Evolutionary conservation across 164 flowering plant genomes (phyloP).

Genomic region (Cinnamomum chago): DNA sequence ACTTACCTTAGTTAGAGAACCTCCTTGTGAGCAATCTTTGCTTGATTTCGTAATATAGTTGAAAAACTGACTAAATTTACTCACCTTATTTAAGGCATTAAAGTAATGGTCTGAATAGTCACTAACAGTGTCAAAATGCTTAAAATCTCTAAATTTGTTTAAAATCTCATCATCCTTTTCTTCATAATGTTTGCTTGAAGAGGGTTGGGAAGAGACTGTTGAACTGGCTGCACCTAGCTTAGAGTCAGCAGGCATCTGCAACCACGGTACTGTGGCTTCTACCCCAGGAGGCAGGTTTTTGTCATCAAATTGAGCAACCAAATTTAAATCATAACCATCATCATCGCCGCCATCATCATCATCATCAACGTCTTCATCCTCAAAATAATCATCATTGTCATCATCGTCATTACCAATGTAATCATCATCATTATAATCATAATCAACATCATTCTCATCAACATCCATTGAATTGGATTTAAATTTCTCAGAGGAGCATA

Average conservation of each 20-base stretch:
- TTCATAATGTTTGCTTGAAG: conserved; percentile 2
- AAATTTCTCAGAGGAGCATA: not conserved
- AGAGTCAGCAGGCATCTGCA: conserved; percentile 4
- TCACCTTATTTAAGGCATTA: not conserved
- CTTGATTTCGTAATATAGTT: not conserved
- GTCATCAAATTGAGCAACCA: conserved; percentile 24
- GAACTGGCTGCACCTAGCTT: conserved; percentile 23
- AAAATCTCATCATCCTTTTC: conserved; percentile 5
- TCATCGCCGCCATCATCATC: conserved; percentile 5
- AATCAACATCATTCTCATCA: conserved; percentile 5
- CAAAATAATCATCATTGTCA: not conserved
- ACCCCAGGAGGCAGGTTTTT: conserved; percentile 21
- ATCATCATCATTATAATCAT: not conserved
- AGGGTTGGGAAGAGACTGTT: conserved; percentile 2
- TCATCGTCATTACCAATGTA: not conserved
- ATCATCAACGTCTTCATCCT: not conserved
- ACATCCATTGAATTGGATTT: not conserved
- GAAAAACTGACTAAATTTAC: not conserved
- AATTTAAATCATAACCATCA: conserved; percentile 10
- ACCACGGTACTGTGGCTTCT: conserved; percentile 20
- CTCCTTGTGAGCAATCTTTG: not conserved
- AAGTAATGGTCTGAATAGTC: conserved; percentile 14
- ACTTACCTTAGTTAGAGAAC: conserved; percentile 4
- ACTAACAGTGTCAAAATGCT: conserved; percentile 9
- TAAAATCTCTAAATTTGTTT: conserved; percentile 4